A percentile compares a stretch with the other conserved stretches of the same genome.
Evolutionary conservation across 441 rosid species (phyloP).

Genomic region (Erodium trifolium): DNA sequence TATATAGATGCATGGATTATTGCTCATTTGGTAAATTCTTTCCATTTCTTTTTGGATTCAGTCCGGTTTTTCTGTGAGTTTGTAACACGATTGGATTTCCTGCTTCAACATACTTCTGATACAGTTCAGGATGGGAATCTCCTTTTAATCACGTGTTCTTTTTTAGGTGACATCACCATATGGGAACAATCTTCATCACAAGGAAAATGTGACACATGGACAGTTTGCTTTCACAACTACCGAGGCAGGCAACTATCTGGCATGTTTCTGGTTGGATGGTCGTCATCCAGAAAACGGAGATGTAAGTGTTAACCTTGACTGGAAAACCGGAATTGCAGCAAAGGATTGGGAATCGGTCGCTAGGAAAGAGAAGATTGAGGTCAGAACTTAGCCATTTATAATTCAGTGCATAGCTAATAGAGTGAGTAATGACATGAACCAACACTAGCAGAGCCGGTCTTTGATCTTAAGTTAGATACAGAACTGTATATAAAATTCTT

Average conservation of each 20-base stretch:
- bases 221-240: slow-evolving; percentile 83
- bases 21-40: neutral
- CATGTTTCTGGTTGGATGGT: slow-evolving; percentile 60
- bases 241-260: slow-evolving; percentile 70
- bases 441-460: too few relatives aligned
- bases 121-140: neutral
- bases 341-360: slow-evolving; percentile 97
- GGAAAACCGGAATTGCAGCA: slow-evolving; percentile 90
- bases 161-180: slow-evolving; percentile 81
- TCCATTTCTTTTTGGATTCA: neutral
- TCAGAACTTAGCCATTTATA: slow-evolving; percentile 20
- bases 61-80: neutral
- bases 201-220: slow-evolving; percentile 65
- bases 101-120: neutral
- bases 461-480: neutral
- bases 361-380: slow-evolving; percentile 85
- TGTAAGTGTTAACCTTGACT: slow-evolving; percentile 63
- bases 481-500: neutral
- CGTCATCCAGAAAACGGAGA: slow-evolving; percentile 33
- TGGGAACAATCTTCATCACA: slow-evolving; percentile 56
- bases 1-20: too few relatives aligned
- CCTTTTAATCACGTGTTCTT: slow-evolving; percentile 4
- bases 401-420: neutral
- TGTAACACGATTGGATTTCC: neutral
- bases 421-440: neutral